Base-by-base conservation (phyloP, 2,329 filamentous ascomycete species). In the Seiridium unicorne region DNA sequence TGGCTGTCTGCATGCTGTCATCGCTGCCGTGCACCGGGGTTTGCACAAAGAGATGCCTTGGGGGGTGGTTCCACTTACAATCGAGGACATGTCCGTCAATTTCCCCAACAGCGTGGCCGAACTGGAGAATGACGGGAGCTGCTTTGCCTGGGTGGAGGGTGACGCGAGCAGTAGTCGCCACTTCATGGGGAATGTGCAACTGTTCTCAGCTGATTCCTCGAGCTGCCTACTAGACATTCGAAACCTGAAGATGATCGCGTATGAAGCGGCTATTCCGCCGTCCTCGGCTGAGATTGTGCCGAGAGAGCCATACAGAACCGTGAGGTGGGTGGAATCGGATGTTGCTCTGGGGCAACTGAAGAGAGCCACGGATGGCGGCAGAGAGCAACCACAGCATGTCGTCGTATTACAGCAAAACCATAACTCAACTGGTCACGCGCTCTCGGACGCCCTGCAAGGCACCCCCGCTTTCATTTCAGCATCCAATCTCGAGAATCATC, bases 221-320 rank as follows among this genome's bases (percentile, higher is more conserved):
- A 26, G 18, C 18, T 26, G 18, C 18, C 18, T 26, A 26, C 18
- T 57, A 49, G 60, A 68, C 10, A 65, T 70, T 42, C 53, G 64
- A 8, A 63, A 56, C 54, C 58, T 68, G 18, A 63, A 51, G 49
- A 67, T 65, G 44, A 59, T 62, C 11, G 48, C 63, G 3, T 70
- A 69, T 35, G 68, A 70, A 36, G 68, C 68, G 49, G 68, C 63
- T 42, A n/a, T 55, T 5, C 57, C 57, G 26, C 55, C 55, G 7
- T 10, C 13, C n/a, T 13, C 36, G 8, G 34, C 31, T 10, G 55
- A 34, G 40, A 26, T 31, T 3, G 40, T 3, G 8, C 55, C 55
- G 2, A 35, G 34, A 11, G 9, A 57, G 26, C 55, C 55, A 8
- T 57, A 57, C 35, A 47, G 55, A 13, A 48, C 11, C 13, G 55